Evolutionary conservation across 2,329 filamentous ascomycete genomes (phyloP).

Genomic region (Hypomyces perniciosus): DNA sequence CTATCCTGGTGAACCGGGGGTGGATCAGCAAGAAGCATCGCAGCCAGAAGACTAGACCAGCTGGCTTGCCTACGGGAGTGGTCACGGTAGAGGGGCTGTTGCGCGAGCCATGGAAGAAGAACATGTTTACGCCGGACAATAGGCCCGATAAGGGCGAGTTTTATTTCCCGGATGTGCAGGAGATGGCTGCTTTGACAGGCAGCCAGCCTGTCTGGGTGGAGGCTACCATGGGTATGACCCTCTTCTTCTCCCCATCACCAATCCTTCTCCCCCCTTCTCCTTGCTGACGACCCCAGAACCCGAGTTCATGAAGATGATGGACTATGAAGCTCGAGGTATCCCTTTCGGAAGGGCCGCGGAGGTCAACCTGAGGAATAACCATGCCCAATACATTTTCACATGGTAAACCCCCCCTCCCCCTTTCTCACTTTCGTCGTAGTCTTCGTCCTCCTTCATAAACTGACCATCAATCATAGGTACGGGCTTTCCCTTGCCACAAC

Average conservation of each 20-base stretch:
- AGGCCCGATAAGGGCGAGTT: slow-evolving; percentile 76
- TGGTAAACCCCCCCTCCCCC: slow-evolving; percentile 57
- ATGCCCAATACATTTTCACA: slow-evolving; percentile 97
- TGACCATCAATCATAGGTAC: slow-evolving; percentile 55
- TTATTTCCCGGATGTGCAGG: slow-evolving; percentile 87
- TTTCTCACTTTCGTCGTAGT: not conserved
- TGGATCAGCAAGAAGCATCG: slow-evolving; percentile 80
- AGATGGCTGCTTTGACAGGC: slow-evolving; percentile 81
- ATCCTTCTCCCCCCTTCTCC: not conserved
- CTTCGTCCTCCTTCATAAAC: not conserved
- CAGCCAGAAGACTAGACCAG: slow-evolving; percentile 57
- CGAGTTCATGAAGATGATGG: slow-evolving; percentile 68
- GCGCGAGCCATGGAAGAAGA: slow-evolving; percentile 90
- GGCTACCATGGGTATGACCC: slow-evolving; percentile 74
- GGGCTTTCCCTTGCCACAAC: slow-evolving; percentile 77
- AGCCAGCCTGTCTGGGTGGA: slow-evolving; percentile 93
- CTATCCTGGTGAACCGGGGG: slow-evolving; percentile 80
- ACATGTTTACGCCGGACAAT: slow-evolving; percentile 94
- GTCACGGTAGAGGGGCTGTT: slow-evolving; percentile 79
- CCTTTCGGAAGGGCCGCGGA: slow-evolving; percentile 84
- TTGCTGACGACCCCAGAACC: slow-evolving; percentile 50
- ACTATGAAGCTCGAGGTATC: slow-evolving; percentile 72
- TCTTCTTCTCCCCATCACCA: not conserved
- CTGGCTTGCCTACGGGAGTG: slow-evolving; percentile 61
- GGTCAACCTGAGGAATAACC: slow-evolving; percentile 92